Base-by-base conservation (phyloP, 2,329 filamentous ascomycete genomes). In the Phialemoniopsis sp. region DNA sequence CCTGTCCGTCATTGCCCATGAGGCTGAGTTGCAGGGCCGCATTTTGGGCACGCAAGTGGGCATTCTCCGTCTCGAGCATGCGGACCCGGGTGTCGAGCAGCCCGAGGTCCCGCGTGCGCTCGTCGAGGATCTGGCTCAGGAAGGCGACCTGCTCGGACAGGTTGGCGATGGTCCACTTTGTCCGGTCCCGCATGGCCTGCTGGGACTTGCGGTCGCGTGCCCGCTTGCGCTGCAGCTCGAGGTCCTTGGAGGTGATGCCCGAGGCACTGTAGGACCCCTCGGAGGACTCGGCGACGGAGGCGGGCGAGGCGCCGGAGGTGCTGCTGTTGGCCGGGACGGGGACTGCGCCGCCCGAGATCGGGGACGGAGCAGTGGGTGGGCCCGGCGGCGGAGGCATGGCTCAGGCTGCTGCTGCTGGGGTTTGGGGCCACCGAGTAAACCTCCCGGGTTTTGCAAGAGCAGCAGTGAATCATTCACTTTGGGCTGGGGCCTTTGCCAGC, bases 161-260 rank as follows among this genome's bases (percentile, higher is more conserved):
- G 18, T 52, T 49, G 32, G 51, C 46, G 15, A 59, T 54, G 8
- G 53, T 52, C 51, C 53, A 57, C 43, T 52, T 57, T 31, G 55
- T 58, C 12, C 55, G 53, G 40, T 59, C 54, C 6, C 55, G 51
- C 56, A 59, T 59, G 13, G 55, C 55, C 48, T 59, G 56, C 43
- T 58, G 56, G 1, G 53, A 57, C 40, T 55, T 56, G 33, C 55
- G 54, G 38, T 59, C 56, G 16, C 55, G 44, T 4, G 56, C 56
- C 16, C 55, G 50, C 40, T 59, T 59, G 32, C 54, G 50, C 38
- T 55, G 52, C 18, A 57, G 42, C 37, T 57, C 55, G 8, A 49
- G 12, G 5, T 52, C 46, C 32, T 46, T 40, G 13, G 46, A 38
- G 3, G 41, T 35, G 5, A 18, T 6, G 21, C n/a, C 21, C 21